phyloP scores from a whole-genome alignment of 2,329 filamentous ascomycete genomes.

The Talaromyces rugulosus region DNA sequence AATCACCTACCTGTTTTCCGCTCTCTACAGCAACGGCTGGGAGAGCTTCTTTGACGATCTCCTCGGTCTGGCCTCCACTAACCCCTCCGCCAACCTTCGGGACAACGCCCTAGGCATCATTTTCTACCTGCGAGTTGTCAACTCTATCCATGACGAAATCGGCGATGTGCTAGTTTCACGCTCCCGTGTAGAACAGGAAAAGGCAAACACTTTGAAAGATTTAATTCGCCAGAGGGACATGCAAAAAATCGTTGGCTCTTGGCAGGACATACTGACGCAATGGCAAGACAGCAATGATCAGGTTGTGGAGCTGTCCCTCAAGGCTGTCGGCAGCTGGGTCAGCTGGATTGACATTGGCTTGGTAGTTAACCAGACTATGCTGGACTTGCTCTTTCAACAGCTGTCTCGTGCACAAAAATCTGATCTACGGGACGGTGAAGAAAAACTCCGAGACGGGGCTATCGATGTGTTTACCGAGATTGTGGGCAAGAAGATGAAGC shows the following conservation, averaged over 20 bases:
- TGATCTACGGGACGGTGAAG: slow-evolving; percentile 63
- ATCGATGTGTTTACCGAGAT: slow-evolving; percentile 96
- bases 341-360: slow-evolving; percentile 98
- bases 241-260: slow-evolving; percentile 79
- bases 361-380: slow-evolving; percentile 84
- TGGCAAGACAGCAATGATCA: slow-evolving; percentile 68
- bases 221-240: slow-evolving; percentile 81
- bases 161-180: slow-evolving; percentile 84
- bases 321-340: slow-evolving; percentile 93
- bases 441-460: slow-evolving; percentile 82
- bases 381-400: slow-evolving; percentile 78
- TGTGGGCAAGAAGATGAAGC: slow-evolving; percentile 95
- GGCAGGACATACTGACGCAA: slow-evolving; percentile 81
- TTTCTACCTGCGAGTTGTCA: slow-evolving; percentile 82
- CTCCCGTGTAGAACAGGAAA: slow-evolving; percentile 72
- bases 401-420: slow-evolving; percentile 68
- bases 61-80: slow-evolving; percentile 64
- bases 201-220: slow-evolving; percentile 88
- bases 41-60: slow-evolving; percentile 88
- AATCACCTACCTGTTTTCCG: slow-evolving; percentile 86
- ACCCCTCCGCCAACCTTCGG: slow-evolving; percentile 52
- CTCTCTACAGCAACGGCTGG: slow-evolving; percentile 83
- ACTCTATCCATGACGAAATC: slow-evolving; percentile 94
- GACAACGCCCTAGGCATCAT: slow-evolving; percentile 74
- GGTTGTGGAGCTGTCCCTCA: slow-evolving; percentile 82